Base-by-base conservation (phyloP, 768 basidiomycete genomes). In the Coprinellus micaceus region DNA sequence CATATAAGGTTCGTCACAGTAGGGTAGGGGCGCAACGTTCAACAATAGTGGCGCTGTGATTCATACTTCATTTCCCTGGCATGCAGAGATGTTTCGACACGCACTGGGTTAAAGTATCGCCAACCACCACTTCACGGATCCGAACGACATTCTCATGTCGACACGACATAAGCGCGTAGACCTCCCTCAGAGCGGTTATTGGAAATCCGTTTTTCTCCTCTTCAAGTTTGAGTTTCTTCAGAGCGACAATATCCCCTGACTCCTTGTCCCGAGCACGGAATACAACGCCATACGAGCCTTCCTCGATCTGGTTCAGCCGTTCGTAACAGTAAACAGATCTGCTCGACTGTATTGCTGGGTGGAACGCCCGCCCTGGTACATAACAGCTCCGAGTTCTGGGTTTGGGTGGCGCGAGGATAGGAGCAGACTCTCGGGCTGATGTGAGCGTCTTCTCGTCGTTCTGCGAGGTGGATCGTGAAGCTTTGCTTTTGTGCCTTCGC, bases 171-270 rank as follows among this genome's bases (percentile, higher is more conserved):
- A 99, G 82, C n/a, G 97, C 88, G 69, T 95, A 91, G 48, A 98
- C 81, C 74, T 99, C 97, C 58, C 97, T 82, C 63, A 99, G 73
- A 15, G 93, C 93, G 1, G 97, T 99, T 60, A 98, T 98, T 1
- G 97, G 97, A 69, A 98, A 99, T 0, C 97, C 97, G 61, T 97
- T 89, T 71, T 97, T 98, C 76, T 98, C 97, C 70, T 98, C 94
- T 60, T 98, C 96, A 55, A 99, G 83, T 73, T 99, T 99, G 55
- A 99, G 80, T 71, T 95, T 98, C 76, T 99, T 99, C 64, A 99
- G 71, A 13, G 97, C 97, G 25, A 98, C 97, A 22, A 98, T 91
- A 60, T 94, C 94, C 4, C 94, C 93, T 0, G 94, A 94, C 66
- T 92, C 82, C 69, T 92, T 96, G 74, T 98, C 96, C 63, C 84